These are phyloP conservation scores for Ophiostoma himal-ulmi DNA, from an alignment of 2,329 filamentous ascomycete species.

Conservation along the genomic window DNA sequence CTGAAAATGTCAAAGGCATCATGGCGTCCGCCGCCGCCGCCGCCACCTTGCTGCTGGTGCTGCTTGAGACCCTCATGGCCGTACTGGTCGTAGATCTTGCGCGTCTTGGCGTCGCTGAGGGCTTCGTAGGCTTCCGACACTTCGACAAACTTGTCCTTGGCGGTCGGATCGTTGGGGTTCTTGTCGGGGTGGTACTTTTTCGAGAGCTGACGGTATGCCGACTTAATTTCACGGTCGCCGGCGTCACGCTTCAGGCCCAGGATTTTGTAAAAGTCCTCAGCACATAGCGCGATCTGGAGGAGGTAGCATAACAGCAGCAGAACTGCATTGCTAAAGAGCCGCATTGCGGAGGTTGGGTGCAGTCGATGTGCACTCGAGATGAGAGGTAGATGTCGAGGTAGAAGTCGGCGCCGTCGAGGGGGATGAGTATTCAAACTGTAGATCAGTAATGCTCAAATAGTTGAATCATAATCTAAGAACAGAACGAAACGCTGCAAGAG, in stretches of 20 bases:
- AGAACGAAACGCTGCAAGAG: slow-evolving; percentile 8
- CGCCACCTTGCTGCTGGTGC: slow-evolving; percentile 62
- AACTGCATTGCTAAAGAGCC: slow-evolving; percentile 13
- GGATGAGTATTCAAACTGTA: background rate
- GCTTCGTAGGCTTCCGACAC: slow-evolving; percentile 94
- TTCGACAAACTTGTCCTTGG: slow-evolving; percentile 86
- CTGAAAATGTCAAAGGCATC: slow-evolving; percentile 96
- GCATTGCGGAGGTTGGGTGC: slow-evolving; percentile 16
- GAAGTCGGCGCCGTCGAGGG: background rate
- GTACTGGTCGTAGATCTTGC: slow-evolving; percentile 88
- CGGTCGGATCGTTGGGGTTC: slow-evolving; percentile 74
- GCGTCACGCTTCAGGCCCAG: slow-evolving; percentile 75
- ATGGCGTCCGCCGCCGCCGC: slow-evolving; percentile 56
- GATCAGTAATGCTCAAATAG: background rate
- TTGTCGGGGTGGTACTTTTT: slow-evolving; percentile 98
- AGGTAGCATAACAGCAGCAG: slow-evolving; percentile 49
- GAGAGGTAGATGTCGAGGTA: background rate
- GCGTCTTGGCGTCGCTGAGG: slow-evolving; percentile 70
- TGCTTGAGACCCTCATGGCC: slow-evolving; percentile 87
- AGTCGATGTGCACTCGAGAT: background rate
- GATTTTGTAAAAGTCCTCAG: slow-evolving; percentile 75
- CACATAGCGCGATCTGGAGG: slow-evolving; percentile 50
- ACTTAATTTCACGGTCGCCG: slow-evolving; percentile 83
- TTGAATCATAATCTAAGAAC: background rate
- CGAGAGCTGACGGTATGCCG: slow-evolving; percentile 82